Percentiles rank a stretch among this genome's conserved stretches.
These are phyloP conservation scores for Candida methanosorbosa DNA, from an alignment of 805 yeast species.

Conservation along the genomic window DNA sequence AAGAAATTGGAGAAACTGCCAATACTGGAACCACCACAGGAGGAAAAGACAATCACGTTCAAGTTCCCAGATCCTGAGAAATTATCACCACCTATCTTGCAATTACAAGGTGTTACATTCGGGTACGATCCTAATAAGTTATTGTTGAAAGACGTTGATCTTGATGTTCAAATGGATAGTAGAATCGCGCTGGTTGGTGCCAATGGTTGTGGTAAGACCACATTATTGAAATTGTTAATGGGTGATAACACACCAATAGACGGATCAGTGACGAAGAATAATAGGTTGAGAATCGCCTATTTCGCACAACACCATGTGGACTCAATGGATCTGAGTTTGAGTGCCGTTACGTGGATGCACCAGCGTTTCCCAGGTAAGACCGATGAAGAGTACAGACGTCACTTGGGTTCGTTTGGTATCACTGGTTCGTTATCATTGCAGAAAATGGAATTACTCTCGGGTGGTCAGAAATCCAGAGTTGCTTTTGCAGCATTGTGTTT, in stretches of 20 bases:
- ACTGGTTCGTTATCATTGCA: slow-evolving; percentile 91
- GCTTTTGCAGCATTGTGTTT: slow-evolving; percentile 95
- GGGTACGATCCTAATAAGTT: slow-evolving; percentile 67
- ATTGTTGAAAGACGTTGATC: slow-evolving; percentile 66
- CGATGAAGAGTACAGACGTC: slow-evolving; percentile 95
- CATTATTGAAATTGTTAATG: slow-evolving; percentile 79
- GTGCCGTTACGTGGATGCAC: slow-evolving; percentile 95
- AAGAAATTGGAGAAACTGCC: slow-evolving; percentile 95
- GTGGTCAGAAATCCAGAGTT: slow-evolving; percentile 98
- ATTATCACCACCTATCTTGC: slow-evolving; percentile 88
- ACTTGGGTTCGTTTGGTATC: slow-evolving; percentile 93
- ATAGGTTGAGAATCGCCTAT: slow-evolving; percentile 87
- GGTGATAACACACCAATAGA: slow-evolving; percentile 63
- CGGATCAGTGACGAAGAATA: slow-evolving; percentile 77
- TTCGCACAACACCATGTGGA: slow-evolving; percentile 99
- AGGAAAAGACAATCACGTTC: slow-evolving; percentile 76
- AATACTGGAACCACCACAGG: slow-evolving; percentile 86
- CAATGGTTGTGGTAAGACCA: slow-evolving; percentile 98
- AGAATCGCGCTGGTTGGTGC: slow-evolving; percentile 98
- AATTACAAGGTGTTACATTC: slow-evolving; percentile 76
- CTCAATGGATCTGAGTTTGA: slow-evolving; percentile 78
- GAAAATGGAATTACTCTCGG: slow-evolving; percentile 81
- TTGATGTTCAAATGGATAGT: slow-evolving; percentile 89
- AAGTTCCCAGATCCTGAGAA: slow-evolving; percentile 93
- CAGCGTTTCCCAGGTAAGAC: slow-evolving; percentile 83